Evolutionary conservation across 441 rosid genomes (phyloP), one percentile per base, ranked within the genome.

Genomic region (Pelargonium cotyledonis): DNA sequence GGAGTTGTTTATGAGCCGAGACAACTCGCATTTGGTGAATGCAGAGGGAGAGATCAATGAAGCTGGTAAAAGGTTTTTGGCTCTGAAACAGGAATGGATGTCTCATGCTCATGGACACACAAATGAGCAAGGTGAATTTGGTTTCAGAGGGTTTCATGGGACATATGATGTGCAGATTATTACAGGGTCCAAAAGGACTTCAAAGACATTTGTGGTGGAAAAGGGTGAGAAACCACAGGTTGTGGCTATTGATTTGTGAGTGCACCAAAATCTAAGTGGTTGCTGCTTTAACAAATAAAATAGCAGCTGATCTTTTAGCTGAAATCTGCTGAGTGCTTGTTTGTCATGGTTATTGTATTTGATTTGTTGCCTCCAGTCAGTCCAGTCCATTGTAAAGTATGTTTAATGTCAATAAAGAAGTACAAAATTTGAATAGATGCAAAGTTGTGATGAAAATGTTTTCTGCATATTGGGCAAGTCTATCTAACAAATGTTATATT

Each of bases 1-100:
- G 97, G 98, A 91, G 84, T 70, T 93, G 73, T 94, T 83, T 72
- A 82, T 90, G 96, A 83, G 92, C 82, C 71, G 96, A 51, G 77
- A 79, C 23, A 80, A 82, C 55, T 71, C 89, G 0, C 86, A 87
- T 70, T 60, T 91, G 83, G 95, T 91, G 12, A 79, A 88, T 44
- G 97, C 96, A 14, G 97, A 91, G 77, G 98, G 97, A 26, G 84
- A 89, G 12, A 70, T 89, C 67, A 91, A 88, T 66, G 88, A 84
- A 77, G 86, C 97, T n/a, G 98, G 98, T 14, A 79, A 75, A 69
- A 78, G 84, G 53, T 83, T 77, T 70, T 76, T 89, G 62, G 74
- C 80, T 61, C 90, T 91, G 61, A 91, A 87, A 76, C 74, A 79
- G 29, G 96, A 94, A 73, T 94, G 97, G 98, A 70, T 89, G 72